These are phyloP conservation scores for Phytophthora brassicae DNA, from an alignment of 352 stramenopile species.

Conservation along the genomic window DNA sequence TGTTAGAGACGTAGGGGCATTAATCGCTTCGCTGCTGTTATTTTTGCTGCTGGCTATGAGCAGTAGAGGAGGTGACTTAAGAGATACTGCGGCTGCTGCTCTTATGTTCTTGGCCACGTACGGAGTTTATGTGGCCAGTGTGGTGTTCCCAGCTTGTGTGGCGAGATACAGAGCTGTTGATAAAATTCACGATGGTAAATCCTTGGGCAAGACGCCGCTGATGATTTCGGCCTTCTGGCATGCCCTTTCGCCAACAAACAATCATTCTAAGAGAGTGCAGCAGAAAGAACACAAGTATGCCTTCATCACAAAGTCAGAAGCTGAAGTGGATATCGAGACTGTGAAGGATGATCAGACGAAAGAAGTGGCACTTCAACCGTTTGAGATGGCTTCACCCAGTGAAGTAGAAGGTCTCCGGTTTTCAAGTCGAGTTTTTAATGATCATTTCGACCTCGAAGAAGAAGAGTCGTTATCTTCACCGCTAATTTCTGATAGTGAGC, in stretches of 20 bases:
- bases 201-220: constrained; percentile 18
- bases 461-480: constrained; percentile 59
- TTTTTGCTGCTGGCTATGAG: constrained; percentile 42
- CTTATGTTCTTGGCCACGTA: constrained; percentile 59
- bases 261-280: constrained; percentile 13
- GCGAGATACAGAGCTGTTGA: constrained; percentile 28
- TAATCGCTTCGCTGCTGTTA: constrained; percentile 52
- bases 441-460: constrained; percentile 62
- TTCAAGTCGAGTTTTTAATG: constrained; percentile 48
- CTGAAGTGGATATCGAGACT: constrained; percentile 18
- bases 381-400: constrained; percentile 35
- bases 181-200: constrained; percentile 17
- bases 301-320: constrained; percentile 46
- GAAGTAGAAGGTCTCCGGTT: constrained; percentile 38
- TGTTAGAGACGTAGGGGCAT: constrained; percentile 55
- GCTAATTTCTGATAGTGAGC: constrained; percentile 55
- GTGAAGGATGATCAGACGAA: constrained; percentile 3
- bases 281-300: constrained; percentile 35
- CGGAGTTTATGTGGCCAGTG: constrained; percentile 56
- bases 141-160: constrained; percentile 58
- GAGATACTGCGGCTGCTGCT: constrained; percentile 26
- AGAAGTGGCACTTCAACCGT: constrained; percentile 1
- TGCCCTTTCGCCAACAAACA: constrained; percentile 42
- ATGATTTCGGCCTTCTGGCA: constrained; percentile 84
- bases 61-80: constrained; percentile 14